Base-by-base conservation (phyloP, 2,329 filamentous ascomycete genomes). In the Aspergillus costaricaensis region DNA sequence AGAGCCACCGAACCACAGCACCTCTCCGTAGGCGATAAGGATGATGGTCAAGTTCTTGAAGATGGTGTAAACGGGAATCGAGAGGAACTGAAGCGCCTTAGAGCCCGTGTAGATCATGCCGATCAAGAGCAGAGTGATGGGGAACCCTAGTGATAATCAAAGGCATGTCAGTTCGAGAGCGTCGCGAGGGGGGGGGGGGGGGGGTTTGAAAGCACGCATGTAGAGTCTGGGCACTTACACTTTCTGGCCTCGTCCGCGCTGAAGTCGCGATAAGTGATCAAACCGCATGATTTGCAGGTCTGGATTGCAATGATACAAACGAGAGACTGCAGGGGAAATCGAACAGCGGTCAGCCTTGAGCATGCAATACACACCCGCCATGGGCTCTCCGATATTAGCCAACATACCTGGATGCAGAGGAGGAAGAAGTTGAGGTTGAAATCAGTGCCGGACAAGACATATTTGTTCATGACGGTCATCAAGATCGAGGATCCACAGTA, bases 381-480 rank as follows among this genome's bases (percentile, higher is more conserved):
- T 19, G n/a, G 32, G 39, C 41, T 44, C 41, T 44, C 51, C 17
- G 17, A 19, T 8, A 50, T 38, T 7, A 14, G 39, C 15, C 15
- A 44, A 73, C 86, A 72, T 86, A 97, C 94, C 88, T 98, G 95
- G 62, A 98, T 85, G 63, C 87, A 89, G 62, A 99, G 86, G 70
- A 97, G 90, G 80, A 99, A 91, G 79, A 98, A 96, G 80, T 96
- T 96, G 71, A 99, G 81, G 80, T 99, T 99, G 86, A 96, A 99
- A 67, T 89, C 86, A 55, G 85, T 84, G 62, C 95, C 95, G 7
- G 92, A 97, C 50, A 99, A 87, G 64, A 97, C 93, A 77, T 96
- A 99, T 84, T 99, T 99, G 82, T 99, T 99, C 77, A 96, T 95
- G n/a, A 97, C 91, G 7, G 95, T 99, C 95, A 99, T 99, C 77